These are phyloP conservation scores for Trematosphaeria pertusa DNA, from an alignment of 2,329 filamentous ascomycete genomes.

Conservation along the genomic window DNA sequence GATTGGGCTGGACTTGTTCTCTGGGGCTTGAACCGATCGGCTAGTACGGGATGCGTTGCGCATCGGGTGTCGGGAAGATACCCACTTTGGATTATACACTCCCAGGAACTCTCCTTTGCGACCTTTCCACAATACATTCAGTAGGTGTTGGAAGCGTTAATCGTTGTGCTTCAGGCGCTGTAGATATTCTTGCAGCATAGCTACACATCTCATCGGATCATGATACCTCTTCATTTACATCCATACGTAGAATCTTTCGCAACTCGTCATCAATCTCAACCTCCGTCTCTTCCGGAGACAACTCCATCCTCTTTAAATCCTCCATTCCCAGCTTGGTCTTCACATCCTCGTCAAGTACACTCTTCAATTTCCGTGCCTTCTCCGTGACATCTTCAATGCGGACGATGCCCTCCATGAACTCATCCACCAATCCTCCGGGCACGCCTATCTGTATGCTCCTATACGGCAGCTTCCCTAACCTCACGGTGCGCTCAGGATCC, in stretches of 20 bases:
- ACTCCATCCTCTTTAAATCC: conserved; percentile 47
- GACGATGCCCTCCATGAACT: conserved; percentile 62
- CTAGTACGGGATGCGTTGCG: too few relatives aligned
- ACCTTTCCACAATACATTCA: too few relatives aligned
- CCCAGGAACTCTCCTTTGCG: too few relatives aligned
- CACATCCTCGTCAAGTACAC: conserved; percentile 50
- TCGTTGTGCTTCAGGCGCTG: too few relatives aligned
- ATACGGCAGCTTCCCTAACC: conserved; percentile 55
- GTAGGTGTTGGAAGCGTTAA: too few relatives aligned
- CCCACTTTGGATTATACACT: too few relatives aligned
- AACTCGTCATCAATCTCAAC: conserved; percentile 53
- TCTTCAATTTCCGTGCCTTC: conserved; percentile 58
- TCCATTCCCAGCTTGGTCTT: conserved; percentile 29
- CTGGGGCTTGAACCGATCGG: too few relatives aligned
- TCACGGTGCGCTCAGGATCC: conserved; percentile 65
- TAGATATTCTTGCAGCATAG: too few relatives aligned
- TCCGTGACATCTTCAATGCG: conserved; percentile 66
- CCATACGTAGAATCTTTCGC: conserved; percentile 15
- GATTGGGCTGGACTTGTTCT: too few relatives aligned
- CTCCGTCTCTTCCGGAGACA: conserved; percentile 56
- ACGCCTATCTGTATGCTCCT: conserved; percentile 69
- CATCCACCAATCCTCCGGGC: conserved; percentile 53
- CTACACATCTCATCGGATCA: too few relatives aligned
- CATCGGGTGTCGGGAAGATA: too few relatives aligned
- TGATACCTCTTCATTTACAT: too few relatives aligned